These are phyloP conservation scores for Alternaria arbusti DNA, from an alignment of 2,329 filamentous ascomycete species.

Conservation along the genomic window DNA sequence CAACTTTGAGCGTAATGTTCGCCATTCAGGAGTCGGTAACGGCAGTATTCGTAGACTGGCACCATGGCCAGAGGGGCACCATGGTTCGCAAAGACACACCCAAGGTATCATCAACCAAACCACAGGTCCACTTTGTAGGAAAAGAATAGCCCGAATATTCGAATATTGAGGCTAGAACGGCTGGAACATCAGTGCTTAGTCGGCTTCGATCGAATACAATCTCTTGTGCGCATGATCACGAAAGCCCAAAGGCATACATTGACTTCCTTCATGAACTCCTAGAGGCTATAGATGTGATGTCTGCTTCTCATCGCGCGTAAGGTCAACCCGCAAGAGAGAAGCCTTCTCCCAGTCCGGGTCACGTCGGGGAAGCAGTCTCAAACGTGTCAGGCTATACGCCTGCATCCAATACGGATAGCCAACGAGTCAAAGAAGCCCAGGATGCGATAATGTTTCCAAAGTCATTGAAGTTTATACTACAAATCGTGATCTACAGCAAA, in stretches of 20 bases:
- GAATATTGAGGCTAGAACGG: too few species aligned
- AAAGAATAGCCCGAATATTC: too few species aligned
- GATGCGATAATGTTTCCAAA: not conserved
- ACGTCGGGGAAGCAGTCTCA: too few species aligned
- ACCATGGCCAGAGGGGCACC: too few species aligned
- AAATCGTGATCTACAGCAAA: not conserved
- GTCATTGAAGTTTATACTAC: not conserved
- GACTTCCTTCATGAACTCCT: not conserved
- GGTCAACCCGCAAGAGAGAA: not conserved
- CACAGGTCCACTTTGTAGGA: too few species aligned
- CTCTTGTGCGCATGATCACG: not conserved
- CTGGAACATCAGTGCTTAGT: too few species aligned
- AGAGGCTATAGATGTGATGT: not conserved
- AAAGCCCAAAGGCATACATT: not conserved
- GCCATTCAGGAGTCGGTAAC: not conserved
- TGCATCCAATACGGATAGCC: not conserved
- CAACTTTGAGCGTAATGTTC: not conserved
- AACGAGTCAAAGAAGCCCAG: not conserved
- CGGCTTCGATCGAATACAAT: too few species aligned
- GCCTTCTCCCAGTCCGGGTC: too few species aligned
- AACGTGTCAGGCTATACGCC: too few species aligned
- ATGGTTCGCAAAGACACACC: too few species aligned
- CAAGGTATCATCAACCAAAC: too few species aligned
- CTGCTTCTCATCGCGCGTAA: rapidly evolving
- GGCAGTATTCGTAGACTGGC: not conserved